These are phyloP conservation scores for Waltiozyma sp. DNA, from an alignment of 1,139 yeast species.

Conservation along the genomic window DNA sequence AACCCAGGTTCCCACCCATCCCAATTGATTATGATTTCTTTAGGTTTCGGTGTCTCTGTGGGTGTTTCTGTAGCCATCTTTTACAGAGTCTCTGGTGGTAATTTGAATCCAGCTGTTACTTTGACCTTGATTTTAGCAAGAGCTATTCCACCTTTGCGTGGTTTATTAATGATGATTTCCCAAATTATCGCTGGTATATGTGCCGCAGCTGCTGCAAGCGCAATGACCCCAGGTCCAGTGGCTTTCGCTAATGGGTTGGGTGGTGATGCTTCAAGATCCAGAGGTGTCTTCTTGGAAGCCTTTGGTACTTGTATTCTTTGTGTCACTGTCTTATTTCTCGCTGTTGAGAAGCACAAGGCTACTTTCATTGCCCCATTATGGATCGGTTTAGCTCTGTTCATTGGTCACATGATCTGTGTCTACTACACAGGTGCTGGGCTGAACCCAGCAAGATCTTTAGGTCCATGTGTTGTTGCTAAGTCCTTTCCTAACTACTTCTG, in stretches of 20 bases:
- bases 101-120: constrained; percentile 84
- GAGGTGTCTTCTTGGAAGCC: constrained; percentile 77
- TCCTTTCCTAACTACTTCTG: constrained; percentile 78
- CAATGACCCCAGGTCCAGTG: constrained; percentile 77
- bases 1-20: constrained; percentile 47
- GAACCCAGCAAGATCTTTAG: constrained; percentile 85
- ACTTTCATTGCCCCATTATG: constrained; percentile 75
- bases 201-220: constrained; percentile 85
- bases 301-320: constrained; percentile 70
- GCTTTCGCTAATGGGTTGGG: constrained; percentile 66
- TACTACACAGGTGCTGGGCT: constrained; percentile 88
- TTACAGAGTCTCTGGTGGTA: constrained; percentile 81
- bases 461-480: constrained; percentile 66
- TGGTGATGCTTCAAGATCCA: constrained; percentile 57
- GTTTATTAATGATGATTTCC: constrained; percentile 48
- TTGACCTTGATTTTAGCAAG: constrained; percentile 58
- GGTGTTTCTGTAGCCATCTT: constrained; percentile 67
- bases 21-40: constrained; percentile 66
- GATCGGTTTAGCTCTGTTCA: constrained; percentile 73
- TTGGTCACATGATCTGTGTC: constrained; percentile 74
- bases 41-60: constrained; percentile 84
- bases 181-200: constrained; percentile 84
- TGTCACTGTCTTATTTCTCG: constrained; percentile 69
- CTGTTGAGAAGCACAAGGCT: constrained; percentile 73
- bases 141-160: constrained; percentile 68